Conservation (phyloP, 345 rosid species). For the Kernera saxatilis region DNA sequence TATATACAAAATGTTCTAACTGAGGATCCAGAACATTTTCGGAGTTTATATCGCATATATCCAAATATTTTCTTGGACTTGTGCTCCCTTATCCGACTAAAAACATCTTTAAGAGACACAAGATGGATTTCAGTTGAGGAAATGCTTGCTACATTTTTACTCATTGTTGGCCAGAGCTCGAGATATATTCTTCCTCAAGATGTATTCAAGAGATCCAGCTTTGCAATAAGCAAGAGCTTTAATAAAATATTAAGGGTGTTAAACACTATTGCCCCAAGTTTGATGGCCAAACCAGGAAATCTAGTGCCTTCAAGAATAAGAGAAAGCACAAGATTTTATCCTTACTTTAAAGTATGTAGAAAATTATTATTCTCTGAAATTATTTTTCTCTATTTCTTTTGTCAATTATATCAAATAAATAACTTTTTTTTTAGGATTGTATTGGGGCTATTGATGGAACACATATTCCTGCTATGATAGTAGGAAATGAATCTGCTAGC, state of each 20-base stretch:
- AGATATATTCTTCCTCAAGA: not conserved
- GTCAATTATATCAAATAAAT: not conserved
- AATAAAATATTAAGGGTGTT: not conserved
- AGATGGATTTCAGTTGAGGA: not conserved
- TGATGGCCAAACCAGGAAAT: not conserved
- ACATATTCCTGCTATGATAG: not conserved
- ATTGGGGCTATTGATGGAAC: not conserved
- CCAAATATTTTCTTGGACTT: not conserved
- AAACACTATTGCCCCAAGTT: not conserved
- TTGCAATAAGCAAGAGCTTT: not conserved
- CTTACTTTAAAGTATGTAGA: not conserved
- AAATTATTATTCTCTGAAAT: no score
- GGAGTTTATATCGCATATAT: not conserved
- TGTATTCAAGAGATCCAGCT: not conserved
- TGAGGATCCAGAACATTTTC: not conserved
- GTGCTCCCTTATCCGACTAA: not conserved
- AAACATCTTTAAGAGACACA: not conserved
- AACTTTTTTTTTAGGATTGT: not conserved
- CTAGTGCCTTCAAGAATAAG: not conserved
- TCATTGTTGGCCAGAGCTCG: not conserved
- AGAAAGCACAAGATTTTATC: not conserved
- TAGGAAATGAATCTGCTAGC: not conserved
- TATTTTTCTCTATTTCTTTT: not conserved
- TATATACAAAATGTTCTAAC: not conserved
- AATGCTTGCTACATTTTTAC: not conserved